Evolutionary conservation across 164 flowering plant genomes (phyloP), one percentile per base, ranked within the genome.

Genomic region (Berberis thunbergii): DNA sequence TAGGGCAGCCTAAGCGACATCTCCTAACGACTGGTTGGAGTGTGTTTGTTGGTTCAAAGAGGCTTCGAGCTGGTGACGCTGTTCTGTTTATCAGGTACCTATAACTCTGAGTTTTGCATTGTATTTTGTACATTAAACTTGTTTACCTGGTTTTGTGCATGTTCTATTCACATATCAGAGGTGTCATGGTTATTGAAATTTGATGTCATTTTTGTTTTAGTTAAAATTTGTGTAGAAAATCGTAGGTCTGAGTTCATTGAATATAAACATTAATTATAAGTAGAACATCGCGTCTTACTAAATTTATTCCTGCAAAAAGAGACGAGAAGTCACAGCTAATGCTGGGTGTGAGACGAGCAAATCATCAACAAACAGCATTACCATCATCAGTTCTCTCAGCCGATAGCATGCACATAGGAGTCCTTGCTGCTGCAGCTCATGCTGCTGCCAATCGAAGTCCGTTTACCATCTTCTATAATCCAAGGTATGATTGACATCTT

Each of bases 21-120:
- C 96, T 95, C 67, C 87, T 95, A 43, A 95, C 99, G 48, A 94
- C 97, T 45, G 99, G 99, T 11, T 94, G 99, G 99, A 94, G 99
- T 72, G 73, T 85, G 70, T 94, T 95, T 76, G 89, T 95, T 55
- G 89, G 97, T 40, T 84, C 94, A 52, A 95, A 95, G 75, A 76
- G 97, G 74, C 94, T 95, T 56, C 77, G 76, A 75, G 97, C 97
- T 13, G 99, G 97, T 43, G 99, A 91, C 79, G 66, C 96, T 55
- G 96, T 95, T 65, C 83, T 95, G 43, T 95, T 95, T 75, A 89
- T 95, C 71, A 81, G 99, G 99, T 94, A 81, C 43, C 9, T n/a
- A 45, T 26, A 12, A 49, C 26, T 65, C 62, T n/a, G n/a, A 52
- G n/a, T 52, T 12, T 11, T 26, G 26, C 26, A 26, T 26, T 26